Percentiles rank a stretch among this genome's conserved stretches.
These are phyloP conservation scores for Thinopyrum elongatum DNA, from an alignment of 176 grass and related monocot species.

Conservation along the genomic window DNA sequence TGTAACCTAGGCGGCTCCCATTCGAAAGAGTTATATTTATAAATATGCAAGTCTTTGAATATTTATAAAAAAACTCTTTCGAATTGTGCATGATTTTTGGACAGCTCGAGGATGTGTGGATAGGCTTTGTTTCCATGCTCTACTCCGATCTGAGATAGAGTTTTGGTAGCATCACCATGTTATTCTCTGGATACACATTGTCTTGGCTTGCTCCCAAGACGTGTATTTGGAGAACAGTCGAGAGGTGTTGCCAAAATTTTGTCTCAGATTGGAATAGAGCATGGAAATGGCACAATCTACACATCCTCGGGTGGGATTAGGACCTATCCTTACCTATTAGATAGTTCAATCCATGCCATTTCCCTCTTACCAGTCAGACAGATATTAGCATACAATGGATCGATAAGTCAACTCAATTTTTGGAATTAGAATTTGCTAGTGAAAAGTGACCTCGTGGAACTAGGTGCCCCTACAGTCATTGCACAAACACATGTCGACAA, in stretches of 20 bases:
- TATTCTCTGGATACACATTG: not conserved
- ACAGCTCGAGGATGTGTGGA: no score
- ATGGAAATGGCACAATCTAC: not conserved
- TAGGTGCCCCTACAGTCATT: not conserved
- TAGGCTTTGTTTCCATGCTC: no score
- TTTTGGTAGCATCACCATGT: not conserved
- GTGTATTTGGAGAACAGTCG: not conserved
- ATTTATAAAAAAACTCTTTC: no score
- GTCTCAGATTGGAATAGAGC: not conserved
- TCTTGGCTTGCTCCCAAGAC: not conserved
- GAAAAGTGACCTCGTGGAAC: not conserved
- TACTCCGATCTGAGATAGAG: no score
- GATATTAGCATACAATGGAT: not conserved
- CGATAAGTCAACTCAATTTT: not conserved
- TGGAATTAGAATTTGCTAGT: not conserved
- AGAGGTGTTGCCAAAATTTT: not conserved
- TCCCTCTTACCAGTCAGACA: no score
- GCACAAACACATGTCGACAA: not conserved
- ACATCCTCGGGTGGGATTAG: not conserved
- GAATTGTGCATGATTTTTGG: no score
- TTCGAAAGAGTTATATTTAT: no score
- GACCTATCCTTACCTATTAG: not conserved
- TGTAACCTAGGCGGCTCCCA: no score
- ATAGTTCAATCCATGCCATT: not conserved
- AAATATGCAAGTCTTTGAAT: no score